Evolutionary conservation across 208 protist genomes (phyloP).

Genomic region (Crithidia expoeki): DNA sequence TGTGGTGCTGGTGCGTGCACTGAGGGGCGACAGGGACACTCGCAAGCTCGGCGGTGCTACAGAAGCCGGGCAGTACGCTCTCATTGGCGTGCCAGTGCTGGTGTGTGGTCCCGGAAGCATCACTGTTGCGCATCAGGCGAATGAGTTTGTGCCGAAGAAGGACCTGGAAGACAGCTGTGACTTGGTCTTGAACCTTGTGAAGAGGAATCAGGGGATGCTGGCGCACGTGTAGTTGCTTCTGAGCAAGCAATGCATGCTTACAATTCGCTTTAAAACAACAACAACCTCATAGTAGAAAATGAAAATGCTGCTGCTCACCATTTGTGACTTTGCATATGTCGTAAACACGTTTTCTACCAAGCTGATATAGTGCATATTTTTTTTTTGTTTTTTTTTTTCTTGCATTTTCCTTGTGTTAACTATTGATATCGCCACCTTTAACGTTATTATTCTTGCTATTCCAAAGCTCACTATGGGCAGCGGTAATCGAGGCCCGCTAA

Average conservation of each 20-base stretch:
- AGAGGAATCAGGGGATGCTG: constrained; percentile 39
- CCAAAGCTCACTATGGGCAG: neutral
- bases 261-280: too few relatives aligned
- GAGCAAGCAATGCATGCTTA: constrained; percentile 9
- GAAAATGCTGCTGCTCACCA: neutral
- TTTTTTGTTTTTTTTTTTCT: constrained; percentile 13
- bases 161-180: constrained; percentile 47
- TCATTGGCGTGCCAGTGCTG: constrained; percentile 56
- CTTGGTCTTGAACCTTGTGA: constrained; percentile 36
- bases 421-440: neutral
- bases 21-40: constrained; percentile 43
- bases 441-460: neutral
- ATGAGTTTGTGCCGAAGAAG: constrained; percentile 58
- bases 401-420: neutral
- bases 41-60: constrained; percentile 47
- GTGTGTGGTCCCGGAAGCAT: constrained; percentile 59
- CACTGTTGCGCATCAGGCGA: constrained; percentile 51
- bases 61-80: constrained; percentile 53
- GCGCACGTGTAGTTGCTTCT: constrained; percentile 28
- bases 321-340: neutral
- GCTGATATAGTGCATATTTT: neutral
- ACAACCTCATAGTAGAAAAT: neutral
- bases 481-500: constrained; percentile 7
- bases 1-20: constrained; percentile 33
- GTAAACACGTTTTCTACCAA: neutral